These are phyloP conservation scores for Bocquillonia castaneifolia DNA, from an alignment of 441 rosid genomes.

Conservation along the genomic window DNA sequence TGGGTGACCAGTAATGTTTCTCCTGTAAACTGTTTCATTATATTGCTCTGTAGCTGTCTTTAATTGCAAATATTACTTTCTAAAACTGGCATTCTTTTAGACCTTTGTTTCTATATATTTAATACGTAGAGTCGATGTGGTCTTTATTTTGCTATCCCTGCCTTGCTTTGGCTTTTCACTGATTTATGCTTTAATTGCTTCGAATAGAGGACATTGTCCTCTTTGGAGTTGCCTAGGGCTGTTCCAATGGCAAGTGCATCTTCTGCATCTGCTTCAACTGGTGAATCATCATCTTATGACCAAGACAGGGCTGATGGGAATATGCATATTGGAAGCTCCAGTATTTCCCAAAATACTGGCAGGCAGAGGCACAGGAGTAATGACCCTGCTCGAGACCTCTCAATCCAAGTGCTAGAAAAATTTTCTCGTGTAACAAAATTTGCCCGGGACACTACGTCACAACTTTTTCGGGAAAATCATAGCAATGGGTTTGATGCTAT, in stretches of 20 bases:
- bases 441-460: conserved; percentile 92
- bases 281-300: conserved; percentile 43
- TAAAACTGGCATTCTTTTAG: not conserved
- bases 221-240: conserved; percentile 86
- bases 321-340: conserved; percentile 31
- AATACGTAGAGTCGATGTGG: not conserved
- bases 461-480: conserved; percentile 63
- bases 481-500: conserved; percentile 53
- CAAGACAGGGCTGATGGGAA: conserved; percentile 39
- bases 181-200: conserved; percentile 25
- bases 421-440: conserved; percentile 93
- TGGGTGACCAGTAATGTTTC: not conserved
- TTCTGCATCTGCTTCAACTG: conserved; percentile 37
- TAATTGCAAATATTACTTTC: not conserved
- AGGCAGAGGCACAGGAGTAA: conserved; percentile 58
- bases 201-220: conserved; percentile 75
- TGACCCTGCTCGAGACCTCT: conserved; percentile 87
- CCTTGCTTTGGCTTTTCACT: not conserved
- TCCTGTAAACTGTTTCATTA: conserved; percentile 1
- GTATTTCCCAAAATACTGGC: conserved; percentile 43
- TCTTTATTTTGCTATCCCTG: conserved; percentile 14
- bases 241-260: conserved; percentile 60
- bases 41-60: conserved; percentile 11
- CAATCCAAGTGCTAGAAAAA: conserved; percentile 86
- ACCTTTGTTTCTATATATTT: not conserved